Evolutionary conservation across 2,329 filamentous ascomycete species (phyloP), one percentile per base, ranked within the genome.

Genomic region (Colletotrichum plurivorum): DNA sequence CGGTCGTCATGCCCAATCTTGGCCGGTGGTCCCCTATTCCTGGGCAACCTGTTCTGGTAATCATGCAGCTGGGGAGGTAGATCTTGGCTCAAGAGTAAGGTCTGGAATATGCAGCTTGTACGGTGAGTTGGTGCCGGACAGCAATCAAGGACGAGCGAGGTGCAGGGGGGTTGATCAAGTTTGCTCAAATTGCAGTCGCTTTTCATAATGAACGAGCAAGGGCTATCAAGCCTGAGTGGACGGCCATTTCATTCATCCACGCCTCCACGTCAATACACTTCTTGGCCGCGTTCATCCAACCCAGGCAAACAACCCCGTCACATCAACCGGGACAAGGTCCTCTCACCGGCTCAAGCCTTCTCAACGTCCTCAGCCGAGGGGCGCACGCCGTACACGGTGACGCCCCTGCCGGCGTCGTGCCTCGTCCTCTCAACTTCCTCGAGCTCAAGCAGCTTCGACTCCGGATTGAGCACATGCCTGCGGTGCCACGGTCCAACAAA

Each of bases 401-500:
- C 51, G 5, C 67, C 67, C 55, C 27, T 41, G 18, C 67, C 67
- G 9, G 67, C 62, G n/a, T 69, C 67, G 15, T 67, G 67, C 46
- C 71, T 64, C 31, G 60, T 68, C 41, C 60, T 48, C 72, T 83
- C 81, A 9, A 78, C 72, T 74, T 83, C 81, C 59, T 83, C 81
- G 13, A 84, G 71, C 31, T 75, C 73, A n/a, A 83, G 75, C 54
- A 71, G 77, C 4, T 75, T 66, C 0, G 75, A 77, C 31, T 78
- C 77, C 36, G 75, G 78, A 31, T 78, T 80, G 45, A 90, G 78
- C 20, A 97, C 83, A 73, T 89, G 89, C 60, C 92, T 87, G 22
- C 92, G 86, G 80, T 98, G 94, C 95, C 96, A 99, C 56, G 94
- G 91, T 2, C 95, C 96, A 15, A 96, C 85, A 80, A 97, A 97